Evolutionary conservation across 495 filamentous ascomycete genomes (phyloP).

Genomic region (Aspergillus kassunensis): DNA sequence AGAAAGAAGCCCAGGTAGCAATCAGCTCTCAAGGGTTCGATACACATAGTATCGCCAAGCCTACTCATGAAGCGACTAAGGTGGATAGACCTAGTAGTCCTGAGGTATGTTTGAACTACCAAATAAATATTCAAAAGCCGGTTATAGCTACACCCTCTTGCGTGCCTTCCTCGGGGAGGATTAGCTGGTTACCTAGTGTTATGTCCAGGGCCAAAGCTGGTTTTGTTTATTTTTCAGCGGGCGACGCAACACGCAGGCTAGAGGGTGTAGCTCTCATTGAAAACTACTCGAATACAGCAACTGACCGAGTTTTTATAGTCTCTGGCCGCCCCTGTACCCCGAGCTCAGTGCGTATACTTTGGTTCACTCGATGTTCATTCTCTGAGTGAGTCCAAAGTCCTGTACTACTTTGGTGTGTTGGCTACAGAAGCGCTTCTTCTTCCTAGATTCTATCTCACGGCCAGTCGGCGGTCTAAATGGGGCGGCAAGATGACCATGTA

Average conservation of each 20-base stretch:
- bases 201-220: too few species aligned
- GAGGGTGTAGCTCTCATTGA: too few species aligned
- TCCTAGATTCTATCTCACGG: constrained; percentile 26
- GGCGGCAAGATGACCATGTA: constrained; percentile 31
- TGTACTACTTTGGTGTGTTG: constrained; percentile 35
- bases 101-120: neutral
- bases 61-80: neutral
- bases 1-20: neutral
- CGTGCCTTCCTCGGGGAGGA: too few species aligned
- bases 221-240: too few species aligned
- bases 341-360: neutral
- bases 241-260: too few species aligned
- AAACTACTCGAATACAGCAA: neutral
- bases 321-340: neutral
- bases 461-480: constrained; percentile 7
- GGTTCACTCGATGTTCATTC: neutral
- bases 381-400: constrained; percentile 17
- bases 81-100: neutral
- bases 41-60: neutral
- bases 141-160: too few species aligned
- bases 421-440: constrained; percentile 20
- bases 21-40: too few species aligned
- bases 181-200: too few species aligned
- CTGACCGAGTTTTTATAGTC: neutral
- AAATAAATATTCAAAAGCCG: neutral